A percentile compares a stretch with the other conserved stretches of the same genome.
Conservation (phyloP, 129 eudicot species). For the Dittrichia graveolens region DNA sequence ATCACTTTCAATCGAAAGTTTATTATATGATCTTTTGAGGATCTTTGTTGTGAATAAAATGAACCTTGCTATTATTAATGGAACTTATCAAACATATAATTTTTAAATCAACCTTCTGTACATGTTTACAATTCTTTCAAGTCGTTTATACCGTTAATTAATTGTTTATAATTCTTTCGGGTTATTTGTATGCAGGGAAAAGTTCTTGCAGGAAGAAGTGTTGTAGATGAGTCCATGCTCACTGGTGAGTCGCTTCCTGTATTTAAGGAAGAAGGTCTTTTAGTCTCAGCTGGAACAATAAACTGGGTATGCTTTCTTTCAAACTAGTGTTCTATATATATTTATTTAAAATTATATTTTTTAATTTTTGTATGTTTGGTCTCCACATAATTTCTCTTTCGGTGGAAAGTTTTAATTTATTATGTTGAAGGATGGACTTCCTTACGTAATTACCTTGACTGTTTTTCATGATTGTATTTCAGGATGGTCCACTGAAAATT, state of each 20-base stretch:
- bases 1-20: slow-evolving; percentile 25
- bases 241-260: slow-evolving; percentile 96
- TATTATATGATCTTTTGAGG: neutral
- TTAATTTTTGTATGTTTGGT: neutral
- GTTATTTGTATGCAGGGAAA: slow-evolving; percentile 65
- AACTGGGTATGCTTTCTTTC: slow-evolving; percentile 77
- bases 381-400: neutral
- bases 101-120: neutral
- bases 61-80: neutral
- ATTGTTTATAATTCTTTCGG: too few species aligned
- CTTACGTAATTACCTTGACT: neutral
- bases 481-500: slow-evolving; percentile 95
- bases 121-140: slow-evolving; percentile 1
- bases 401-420: slow-evolving; percentile 7
- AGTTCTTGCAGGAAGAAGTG: slow-evolving; percentile 93
- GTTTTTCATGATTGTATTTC: slow-evolving; percentile 28
- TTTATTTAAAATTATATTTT: neutral
- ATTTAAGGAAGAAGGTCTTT: slow-evolving; percentile 76
- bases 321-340: too few species aligned
- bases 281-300: slow-evolving; percentile 87
- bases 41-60: too few species aligned
- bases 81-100: neutral
- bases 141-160: too few species aligned
- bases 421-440: neutral
- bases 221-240: slow-evolving; percentile 97